phyloP scores from a whole-genome alignment of 768 basidiomycete species.

The Boletus edulis region DNA sequence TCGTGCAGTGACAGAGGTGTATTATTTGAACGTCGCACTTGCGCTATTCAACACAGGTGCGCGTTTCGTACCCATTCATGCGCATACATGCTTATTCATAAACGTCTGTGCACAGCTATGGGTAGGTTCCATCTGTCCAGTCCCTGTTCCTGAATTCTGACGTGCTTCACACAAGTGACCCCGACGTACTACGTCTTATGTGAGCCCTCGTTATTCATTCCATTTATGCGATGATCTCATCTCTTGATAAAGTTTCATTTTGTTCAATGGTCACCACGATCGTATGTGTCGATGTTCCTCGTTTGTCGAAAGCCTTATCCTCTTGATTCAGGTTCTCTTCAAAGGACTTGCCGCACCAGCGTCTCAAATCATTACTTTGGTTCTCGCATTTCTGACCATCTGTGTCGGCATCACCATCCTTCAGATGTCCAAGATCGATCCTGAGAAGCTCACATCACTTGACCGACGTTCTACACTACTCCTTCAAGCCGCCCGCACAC shows the following conservation, averaged over 20 bases:
- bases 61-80: slow-evolving; percentile 20
- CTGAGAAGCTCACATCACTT: slow-evolving; percentile 69
- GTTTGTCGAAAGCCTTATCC: background rate
- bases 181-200: slow-evolving; percentile 87
- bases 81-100: slow-evolving; percentile 1
- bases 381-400: slow-evolving; percentile 90
- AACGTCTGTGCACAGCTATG: slow-evolving; percentile 48
- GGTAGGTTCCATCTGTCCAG: slow-evolving; percentile 39
- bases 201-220: slow-evolving; percentile 34
- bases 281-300: slow-evolving; percentile 40
- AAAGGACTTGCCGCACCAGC: slow-evolving; percentile 81
- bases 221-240: background rate
- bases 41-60: slow-evolving; percentile 90
- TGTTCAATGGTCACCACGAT: slow-evolving; percentile 83
- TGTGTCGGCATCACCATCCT: slow-evolving; percentile 92
- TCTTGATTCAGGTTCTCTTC: slow-evolving; percentile 69
- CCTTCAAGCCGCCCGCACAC: slow-evolving; percentile 75
- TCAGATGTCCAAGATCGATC: slow-evolving; percentile 95
- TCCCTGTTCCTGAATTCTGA: slow-evolving; percentile 10
- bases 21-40: slow-evolving; percentile 93
- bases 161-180: slow-evolving; percentile 51
- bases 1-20: slow-evolving; percentile 77
- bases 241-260: slow-evolving; percentile 61
- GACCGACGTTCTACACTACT: slow-evolving; percentile 90
- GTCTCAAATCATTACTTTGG: slow-evolving; percentile 81